A percentile compares a stretch with the other conserved stretches of the same genome.
Evolutionary conservation across 768 basidiomycete genomes (phyloP).

Genomic region (Macrocybe gigantea): DNA sequence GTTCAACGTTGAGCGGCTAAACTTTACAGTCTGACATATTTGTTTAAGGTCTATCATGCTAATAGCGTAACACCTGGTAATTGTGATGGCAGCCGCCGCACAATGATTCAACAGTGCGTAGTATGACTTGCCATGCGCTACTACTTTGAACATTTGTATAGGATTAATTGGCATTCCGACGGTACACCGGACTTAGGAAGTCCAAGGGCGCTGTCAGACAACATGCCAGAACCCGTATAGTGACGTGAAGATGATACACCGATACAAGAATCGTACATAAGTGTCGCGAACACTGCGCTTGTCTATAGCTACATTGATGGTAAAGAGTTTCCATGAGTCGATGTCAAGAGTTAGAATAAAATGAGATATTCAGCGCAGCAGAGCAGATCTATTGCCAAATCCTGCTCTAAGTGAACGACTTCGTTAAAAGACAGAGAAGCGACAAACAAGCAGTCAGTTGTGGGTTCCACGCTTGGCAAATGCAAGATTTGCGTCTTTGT

Average conservation of each 20-base stretch:
- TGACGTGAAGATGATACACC: no score
- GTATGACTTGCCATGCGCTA: not conserved
- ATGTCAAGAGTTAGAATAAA: not conserved
- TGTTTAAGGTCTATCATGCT: constrained; percentile 16
- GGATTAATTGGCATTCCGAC: constrained; percentile 16
- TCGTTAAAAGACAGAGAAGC: no score
- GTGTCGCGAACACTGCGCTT: not conserved
- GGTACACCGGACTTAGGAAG: constrained; percentile 15
- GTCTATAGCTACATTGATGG: not conserved
- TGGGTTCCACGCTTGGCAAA: no score
- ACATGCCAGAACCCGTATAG: constrained; percentile 15
- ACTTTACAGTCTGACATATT: not conserved
- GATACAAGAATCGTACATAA: not conserved
- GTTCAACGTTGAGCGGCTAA: not conserved
- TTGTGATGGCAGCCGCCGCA: constrained; percentile 20
- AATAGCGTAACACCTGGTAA: constrained; percentile 16
- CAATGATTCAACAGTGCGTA: constrained; percentile 16
- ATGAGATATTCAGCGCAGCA: not conserved
- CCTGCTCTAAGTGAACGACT: no score
- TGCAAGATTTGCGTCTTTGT: no score
- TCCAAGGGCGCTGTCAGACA: constrained; percentile 10
- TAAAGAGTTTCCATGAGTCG: constrained; percentile 7
- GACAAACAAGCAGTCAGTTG: no score
- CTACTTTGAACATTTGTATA: not conserved
- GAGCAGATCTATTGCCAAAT: no score